A percentile compares a stretch with the other conserved stretches of the same genome.
Conservation (phyloP, 768 basidiomycete genomes). For the Leccinum broughii region DNA sequence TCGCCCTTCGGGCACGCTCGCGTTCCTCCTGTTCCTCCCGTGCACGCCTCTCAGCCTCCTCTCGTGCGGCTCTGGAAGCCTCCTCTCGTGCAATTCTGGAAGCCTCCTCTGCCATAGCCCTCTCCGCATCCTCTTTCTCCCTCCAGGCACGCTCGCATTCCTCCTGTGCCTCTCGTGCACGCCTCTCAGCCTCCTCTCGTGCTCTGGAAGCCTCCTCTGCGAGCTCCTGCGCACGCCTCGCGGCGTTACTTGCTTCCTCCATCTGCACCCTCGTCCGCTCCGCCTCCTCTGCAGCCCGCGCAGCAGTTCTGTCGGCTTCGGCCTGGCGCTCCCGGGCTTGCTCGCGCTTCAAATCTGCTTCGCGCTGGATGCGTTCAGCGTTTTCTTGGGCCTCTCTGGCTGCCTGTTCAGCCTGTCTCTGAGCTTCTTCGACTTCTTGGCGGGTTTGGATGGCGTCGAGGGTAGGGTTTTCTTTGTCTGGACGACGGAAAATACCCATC, state of each 20-base stretch:
- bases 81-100: neutral
- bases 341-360: slow-evolving; percentile 10
- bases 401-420: slow-evolving; percentile 1
- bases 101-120: slow-evolving; percentile 2
- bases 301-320: slow-evolving; percentile 4
- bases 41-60: neutral
- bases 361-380: neutral
- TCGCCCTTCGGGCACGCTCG: neutral
- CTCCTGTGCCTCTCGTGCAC: slow-evolving; percentile 4
- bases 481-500: neutral
- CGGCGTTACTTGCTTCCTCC: slow-evolving; percentile 2
- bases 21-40: neutral
- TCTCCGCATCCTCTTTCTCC: slow-evolving; percentile 8
- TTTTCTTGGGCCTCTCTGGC: slow-evolving; percentile 6
- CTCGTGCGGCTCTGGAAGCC: neutral
- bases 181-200: slow-evolving; percentile 6
- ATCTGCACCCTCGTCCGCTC: slow-evolving; percentile 12
- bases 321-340: slow-evolving; percentile 6
- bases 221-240: slow-evolving; percentile 2
- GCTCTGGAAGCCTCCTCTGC: slow-evolving; percentile 3
- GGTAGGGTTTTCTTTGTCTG: slow-evolving; percentile 14
- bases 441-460: slow-evolving; percentile 10
- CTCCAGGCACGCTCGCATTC: slow-evolving; percentile 5
- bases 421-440: slow-evolving; percentile 4
- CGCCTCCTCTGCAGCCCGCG: slow-evolving; percentile 10